phyloP scores from a whole-genome alignment of 768 basidiomycete genomes.

The Lactarius hatsudake region DNA sequence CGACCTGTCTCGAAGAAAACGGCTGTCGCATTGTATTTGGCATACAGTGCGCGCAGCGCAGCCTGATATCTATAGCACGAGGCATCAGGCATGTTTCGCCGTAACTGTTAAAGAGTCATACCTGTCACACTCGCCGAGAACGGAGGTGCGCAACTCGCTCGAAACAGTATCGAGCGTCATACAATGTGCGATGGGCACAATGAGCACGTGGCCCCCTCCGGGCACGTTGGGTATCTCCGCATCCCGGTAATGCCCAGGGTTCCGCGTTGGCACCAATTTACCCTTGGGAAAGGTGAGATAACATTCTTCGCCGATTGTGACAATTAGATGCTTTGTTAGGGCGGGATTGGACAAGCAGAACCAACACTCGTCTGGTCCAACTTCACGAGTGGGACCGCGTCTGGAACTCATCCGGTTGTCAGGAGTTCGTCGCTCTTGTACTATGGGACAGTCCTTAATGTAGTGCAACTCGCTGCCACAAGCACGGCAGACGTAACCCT shows the following conservation, averaged over 20 bases:
- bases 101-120: constrained; percentile 33
- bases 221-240: constrained; percentile 54
- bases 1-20: constrained; percentile 90
- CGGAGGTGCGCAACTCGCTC: constrained; percentile 66
- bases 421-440: constrained; percentile 48
- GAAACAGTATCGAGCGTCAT: constrained; percentile 85
- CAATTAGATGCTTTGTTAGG: constrained; percentile 92
- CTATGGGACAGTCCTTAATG: constrained; percentile 80
- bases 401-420: constrained; percentile 39
- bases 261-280: constrained; percentile 82
- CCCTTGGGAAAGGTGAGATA: constrained; percentile 97
- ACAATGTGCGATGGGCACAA: constrained; percentile 92
- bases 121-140: constrained; percentile 79
- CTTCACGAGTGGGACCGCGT: constrained; percentile 69
- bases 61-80: constrained; percentile 62
- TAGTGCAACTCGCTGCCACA: constrained; percentile 87
- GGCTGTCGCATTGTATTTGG: constrained; percentile 60
- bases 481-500: constrained; percentile 87
- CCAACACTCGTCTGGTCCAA: constrained; percentile 92
- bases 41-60: constrained; percentile 69
- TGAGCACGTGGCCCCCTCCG: constrained; percentile 93
- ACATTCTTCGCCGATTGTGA: constrained; percentile 88
- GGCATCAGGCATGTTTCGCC: neutral
- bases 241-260: constrained; percentile 42
- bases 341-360: constrained; percentile 96